Evolutionary conservation across 2,329 filamentous ascomycete genomes (phyloP), one percentile per base, ranked within the genome.

Genomic region (Pezicula rhizophila): DNA sequence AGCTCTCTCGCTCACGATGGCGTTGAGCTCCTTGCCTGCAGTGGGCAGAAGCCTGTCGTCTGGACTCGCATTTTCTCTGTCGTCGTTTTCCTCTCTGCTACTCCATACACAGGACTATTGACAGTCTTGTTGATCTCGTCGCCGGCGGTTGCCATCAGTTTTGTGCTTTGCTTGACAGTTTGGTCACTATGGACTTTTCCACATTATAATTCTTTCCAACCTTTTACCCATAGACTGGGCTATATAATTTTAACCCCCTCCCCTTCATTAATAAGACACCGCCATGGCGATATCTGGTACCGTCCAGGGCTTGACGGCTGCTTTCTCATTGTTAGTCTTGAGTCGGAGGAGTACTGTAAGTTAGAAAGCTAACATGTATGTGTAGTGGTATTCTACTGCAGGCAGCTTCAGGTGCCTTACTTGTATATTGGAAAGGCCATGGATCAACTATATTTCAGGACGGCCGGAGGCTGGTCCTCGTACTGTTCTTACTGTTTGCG

Each of bases 401-500:
- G 45, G 60, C 61, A 48, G 60, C 63, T 34, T 48, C 56, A 12
- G 60, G 58, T 45, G 57, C 60, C 15, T 52, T 62, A 51, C 56
- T 64, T 47, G 42, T 62, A 46, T 62, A 59, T 48, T 57, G 50
- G 38, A 60, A 54, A 47, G 59, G 58, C 44, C 55, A 64, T 64
- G 61, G 55, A 37, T 52, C 58, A 39, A 58, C 52, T 35, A 46
- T 64, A 37, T 58, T 61, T 47, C 55, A 64, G 59, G 63, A 66
- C 57, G 57, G 62, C 56, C 63, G 58, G 60, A 65, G 64, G 63
- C 64, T 66, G 62, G 64, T 62, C 61, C 64, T 66, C 63, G 48
- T 61, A 46, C 49, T 65, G 35, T 66, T 66, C 53, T 47, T 66
- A 47, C 50, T 63, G 18, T 65, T 61, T 52, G 58, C 60, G 37